phyloP scores from a whole-genome alignment of 2,329 filamentous ascomycete genomes.

The Sodiomyces alkalinus region DNA sequence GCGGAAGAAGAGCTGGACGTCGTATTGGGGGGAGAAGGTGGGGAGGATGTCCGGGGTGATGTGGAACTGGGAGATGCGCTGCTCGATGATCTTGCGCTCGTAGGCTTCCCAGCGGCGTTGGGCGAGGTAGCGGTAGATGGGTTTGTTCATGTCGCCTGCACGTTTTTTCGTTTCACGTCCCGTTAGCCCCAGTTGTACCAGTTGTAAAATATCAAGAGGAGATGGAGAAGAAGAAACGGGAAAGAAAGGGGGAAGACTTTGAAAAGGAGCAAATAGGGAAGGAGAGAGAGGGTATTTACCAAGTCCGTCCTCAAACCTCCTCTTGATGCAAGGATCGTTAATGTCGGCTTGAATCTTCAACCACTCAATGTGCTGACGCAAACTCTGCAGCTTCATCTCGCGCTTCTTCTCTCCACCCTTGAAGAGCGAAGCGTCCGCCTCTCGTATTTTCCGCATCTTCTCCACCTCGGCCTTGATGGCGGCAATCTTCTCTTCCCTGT shows the following conservation, averaged over 20 bases:
- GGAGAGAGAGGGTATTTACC: conserved; percentile 39
- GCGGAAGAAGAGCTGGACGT: conserved; percentile 71
- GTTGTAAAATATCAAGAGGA: too few relatives aligned
- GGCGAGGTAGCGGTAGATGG: conserved; percentile 84
- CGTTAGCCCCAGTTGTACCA: too few relatives aligned
- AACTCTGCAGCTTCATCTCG: conserved; percentile 49
- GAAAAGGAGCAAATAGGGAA: background rate
- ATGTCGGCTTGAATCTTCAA: conserved; percentile 86
- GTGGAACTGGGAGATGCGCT: conserved; percentile 75
- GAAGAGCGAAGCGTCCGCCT: conserved; percentile 37
- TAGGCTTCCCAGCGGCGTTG: conserved; percentile 78
- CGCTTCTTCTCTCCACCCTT: conserved; percentile 50
- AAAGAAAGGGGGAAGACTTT: background rate
- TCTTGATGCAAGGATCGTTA: conserved; percentile 89
- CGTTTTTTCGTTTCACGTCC: background rate
- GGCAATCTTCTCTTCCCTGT: conserved; percentile 66
- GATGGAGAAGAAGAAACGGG: too few relatives aligned
- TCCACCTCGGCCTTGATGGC: conserved; percentile 53
- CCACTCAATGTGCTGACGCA: conserved; percentile 58
- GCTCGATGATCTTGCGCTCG: conserved; percentile 62
- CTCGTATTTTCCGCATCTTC: conserved; percentile 53
- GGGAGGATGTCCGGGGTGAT: conserved; percentile 82
- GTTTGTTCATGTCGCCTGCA: conserved; percentile 92
- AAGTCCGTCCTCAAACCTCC: conserved; percentile 78
- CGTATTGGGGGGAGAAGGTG: conserved; percentile 59